Evolutionary conservation across 2,329 filamentous ascomycete genomes (phyloP).

Genomic region (Metarhizium sp.): DNA sequence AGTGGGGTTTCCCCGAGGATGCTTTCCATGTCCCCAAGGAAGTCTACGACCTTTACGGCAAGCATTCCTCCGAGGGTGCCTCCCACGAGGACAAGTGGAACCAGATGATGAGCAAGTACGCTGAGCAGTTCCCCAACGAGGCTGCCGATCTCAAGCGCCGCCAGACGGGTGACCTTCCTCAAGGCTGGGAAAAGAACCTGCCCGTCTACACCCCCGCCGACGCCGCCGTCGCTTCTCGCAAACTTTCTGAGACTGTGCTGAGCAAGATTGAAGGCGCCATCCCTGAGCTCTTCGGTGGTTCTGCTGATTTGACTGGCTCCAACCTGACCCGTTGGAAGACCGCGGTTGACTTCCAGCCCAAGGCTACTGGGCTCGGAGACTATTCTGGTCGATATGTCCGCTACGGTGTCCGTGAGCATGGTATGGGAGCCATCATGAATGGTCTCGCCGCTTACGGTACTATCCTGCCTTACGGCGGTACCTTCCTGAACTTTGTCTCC

Average conservation of each 20-base stretch:
- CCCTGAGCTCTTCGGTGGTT: conserved; percentile 90
- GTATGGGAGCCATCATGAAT: conserved; percentile 89
- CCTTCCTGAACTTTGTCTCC: conserved; percentile 99
- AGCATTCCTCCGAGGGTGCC: conserved; percentile 77
- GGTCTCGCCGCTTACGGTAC: conserved; percentile 93
- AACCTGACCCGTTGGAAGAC: conserved; percentile 99
- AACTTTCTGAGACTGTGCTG: conserved; percentile 91
- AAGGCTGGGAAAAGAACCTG: conserved; percentile 92
- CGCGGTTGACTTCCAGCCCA: conserved; percentile 94
- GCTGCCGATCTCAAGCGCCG: conserved; percentile 75
- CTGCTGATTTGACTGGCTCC: conserved; percentile 94
- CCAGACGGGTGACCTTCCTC: conserved; percentile 72
- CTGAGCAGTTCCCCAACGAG: conserved; percentile 65
- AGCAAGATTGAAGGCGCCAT: conserved; percentile 74
- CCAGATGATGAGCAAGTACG: conserved; percentile 82
- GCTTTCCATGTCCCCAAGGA: conserved; percentile 87
- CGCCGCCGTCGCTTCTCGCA: conserved; percentile 79
- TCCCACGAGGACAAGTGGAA: conserved; percentile 94
- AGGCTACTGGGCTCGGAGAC: conserved; percentile 74
- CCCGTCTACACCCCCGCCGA: conserved; percentile 86
- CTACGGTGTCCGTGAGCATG: conserved; percentile 88
- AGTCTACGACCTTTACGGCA: conserved; percentile 85
- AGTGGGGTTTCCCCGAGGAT: conserved; percentile 92
- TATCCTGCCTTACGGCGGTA: conserved; percentile 86
- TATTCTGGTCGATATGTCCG: conserved; percentile 87